Percentiles rank a stretch among this genome's conserved stretches.
These are phyloP conservation scores for Cyclanthera cordifolia DNA, from an alignment of 306 rosid species.

Conservation along the genomic window DNA sequence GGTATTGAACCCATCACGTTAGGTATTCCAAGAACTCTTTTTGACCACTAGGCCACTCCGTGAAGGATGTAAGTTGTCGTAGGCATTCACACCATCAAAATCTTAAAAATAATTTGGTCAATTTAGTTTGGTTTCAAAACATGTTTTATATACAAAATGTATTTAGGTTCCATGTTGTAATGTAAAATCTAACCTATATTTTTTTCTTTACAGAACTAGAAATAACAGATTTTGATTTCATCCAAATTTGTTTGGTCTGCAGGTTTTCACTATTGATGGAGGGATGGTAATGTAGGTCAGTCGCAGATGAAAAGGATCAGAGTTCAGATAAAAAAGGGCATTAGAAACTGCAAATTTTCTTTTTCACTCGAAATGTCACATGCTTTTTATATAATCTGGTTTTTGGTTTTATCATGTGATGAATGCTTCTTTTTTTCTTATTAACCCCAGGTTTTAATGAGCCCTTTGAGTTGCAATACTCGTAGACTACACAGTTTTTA, in stretches of 20 bases:
- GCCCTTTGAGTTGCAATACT: neutral
- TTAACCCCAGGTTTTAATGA: neutral
- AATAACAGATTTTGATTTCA: neutral
- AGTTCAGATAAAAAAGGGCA: too few relatives aligned
- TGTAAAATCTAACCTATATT: neutral
- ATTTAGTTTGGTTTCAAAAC: too few relatives aligned
- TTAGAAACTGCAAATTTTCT: too few relatives aligned
- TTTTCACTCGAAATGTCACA: neutral
- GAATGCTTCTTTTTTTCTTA: neutral
- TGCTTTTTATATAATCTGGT: constrained; percentile 12
- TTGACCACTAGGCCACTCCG: too few relatives aligned
- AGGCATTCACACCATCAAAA: too few relatives aligned
- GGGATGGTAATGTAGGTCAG: constrained; percentile 78
- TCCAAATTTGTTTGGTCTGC: constrained; percentile 10
- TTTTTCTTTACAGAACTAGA: neutral
- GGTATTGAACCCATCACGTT: too few relatives aligned
- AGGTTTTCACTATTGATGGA: constrained; percentile 90
- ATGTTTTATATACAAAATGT: too few relatives aligned
- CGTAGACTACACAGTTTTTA: too few relatives aligned
- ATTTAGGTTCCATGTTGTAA: too few relatives aligned
- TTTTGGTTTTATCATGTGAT: constrained; percentile 15
- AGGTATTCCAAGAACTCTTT: too few relatives aligned
- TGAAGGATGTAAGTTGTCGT: too few relatives aligned
- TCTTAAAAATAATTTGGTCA: too few relatives aligned
- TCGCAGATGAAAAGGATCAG: neutral